Conservation (phyloP, 768 basidiomycete genomes). For the Russula ochroleuca region DNA sequence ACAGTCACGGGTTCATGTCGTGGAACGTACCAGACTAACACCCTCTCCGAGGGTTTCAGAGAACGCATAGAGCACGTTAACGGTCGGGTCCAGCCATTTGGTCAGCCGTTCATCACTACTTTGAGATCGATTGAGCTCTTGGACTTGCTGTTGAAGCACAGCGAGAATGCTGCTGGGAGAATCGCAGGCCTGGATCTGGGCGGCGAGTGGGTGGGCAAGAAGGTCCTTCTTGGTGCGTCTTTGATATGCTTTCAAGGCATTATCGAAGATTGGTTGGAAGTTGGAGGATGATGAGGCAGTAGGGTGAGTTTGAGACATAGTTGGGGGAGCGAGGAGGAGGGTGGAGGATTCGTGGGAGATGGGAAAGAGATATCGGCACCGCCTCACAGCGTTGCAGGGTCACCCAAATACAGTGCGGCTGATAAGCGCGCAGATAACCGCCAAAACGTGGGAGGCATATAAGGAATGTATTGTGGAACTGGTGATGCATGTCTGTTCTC, state of each 20-base stretch:
- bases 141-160: background rate
- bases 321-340: background rate
- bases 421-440: too few species aligned
- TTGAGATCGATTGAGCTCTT: background rate
- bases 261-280: background rate
- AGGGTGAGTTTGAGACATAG: background rate
- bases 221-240: background rate
- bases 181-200: background rate
- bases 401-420: too few species aligned
- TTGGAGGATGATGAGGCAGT: background rate
- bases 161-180: background rate
- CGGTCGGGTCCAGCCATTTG: background rate
- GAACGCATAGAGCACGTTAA: background rate
- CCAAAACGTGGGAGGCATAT: too few species aligned
- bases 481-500: too few species aligned
- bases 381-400: too few species aligned
- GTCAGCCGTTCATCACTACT: background rate
- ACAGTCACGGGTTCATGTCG: too few species aligned
- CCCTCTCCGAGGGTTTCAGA: background rate
- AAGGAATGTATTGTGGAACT: too few species aligned
- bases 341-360: background rate
- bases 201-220: background rate
- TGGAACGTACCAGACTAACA: background rate
- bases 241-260: background rate
- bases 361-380: too few species aligned